phyloP scores from a whole-genome alignment of 2,329 filamentous ascomycete genomes.

The Alternaria viburni region DNA sequence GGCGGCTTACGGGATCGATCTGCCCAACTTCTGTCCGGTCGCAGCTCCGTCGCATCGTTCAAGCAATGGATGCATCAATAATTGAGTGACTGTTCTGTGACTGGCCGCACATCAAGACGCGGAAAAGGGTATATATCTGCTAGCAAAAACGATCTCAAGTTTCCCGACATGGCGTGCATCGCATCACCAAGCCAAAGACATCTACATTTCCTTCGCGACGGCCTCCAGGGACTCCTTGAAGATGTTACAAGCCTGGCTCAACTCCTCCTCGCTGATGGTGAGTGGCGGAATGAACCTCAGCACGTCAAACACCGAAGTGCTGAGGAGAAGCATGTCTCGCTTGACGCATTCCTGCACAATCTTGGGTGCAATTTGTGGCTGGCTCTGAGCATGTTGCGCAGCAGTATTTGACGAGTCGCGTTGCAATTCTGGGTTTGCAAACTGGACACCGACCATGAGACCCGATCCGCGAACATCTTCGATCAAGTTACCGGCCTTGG shows the following conservation, averaged over 20 bases:
- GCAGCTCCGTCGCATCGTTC: not conserved
- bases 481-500: conserved; percentile 36
- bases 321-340: conserved; percentile 37
- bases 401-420: conserved; percentile 29
- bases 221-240: conserved; percentile 37
- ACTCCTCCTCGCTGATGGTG: conserved; percentile 35
- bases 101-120: not conserved
- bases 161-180: not conserved
- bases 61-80: not conserved
- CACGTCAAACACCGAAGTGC: conserved; percentile 40
- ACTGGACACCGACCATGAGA: conserved; percentile 39
- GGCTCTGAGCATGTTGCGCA: conserved; percentile 19
- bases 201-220: conserved; percentile 32
- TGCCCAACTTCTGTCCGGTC: not conserved
- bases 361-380: conserved; percentile 35
- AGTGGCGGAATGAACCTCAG: conserved; percentile 38
- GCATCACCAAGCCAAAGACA: not conserved
- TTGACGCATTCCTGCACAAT: conserved; percentile 37
- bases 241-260: conserved; percentile 31
- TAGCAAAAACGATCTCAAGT: not conserved
- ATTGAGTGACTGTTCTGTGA: not conserved
- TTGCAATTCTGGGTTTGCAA: conserved; percentile 25
- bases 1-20: not conserved
- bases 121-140: not conserved
- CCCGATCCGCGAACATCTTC: conserved; percentile 37